Base-by-base conservation (phyloP, 192 early-diverging fungal species). In the Coemansia asiatica region DNA sequence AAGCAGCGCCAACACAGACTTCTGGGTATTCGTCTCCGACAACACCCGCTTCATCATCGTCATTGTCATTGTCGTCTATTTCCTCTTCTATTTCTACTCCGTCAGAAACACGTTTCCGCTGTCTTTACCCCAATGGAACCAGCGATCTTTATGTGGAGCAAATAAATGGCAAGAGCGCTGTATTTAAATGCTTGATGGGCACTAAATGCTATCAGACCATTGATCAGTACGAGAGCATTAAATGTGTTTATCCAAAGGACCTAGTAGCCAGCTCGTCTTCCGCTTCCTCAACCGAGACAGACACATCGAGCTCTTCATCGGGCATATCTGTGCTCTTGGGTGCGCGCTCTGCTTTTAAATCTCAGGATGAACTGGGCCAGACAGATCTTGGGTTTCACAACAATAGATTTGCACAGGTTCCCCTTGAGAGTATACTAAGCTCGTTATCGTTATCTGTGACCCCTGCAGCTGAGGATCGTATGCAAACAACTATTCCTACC, bases 111-210 rank as follows among this genome's bases (percentile, higher is more conserved):
- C 40, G 56, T 26, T 68, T 69, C 56, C 60, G 40, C 29, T 71
- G 74, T 44, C 21, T 66, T 19, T 54, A 63, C 31, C 23, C 54
- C 7, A 64, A 76, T 35, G 68, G 68, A 19, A 19, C 35, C 6
- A 71, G 74, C 65, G 38, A 70, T 28, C 38, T 67, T 10, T 71
- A 76, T 25, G 19, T 38, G 13, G 65, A 76, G 56, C 60, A 57
- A 15, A 58, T 56, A 10, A 54, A 48, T 26, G 49, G 28, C 23
- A 62, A 35, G 19, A 22, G 50, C n/a, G n/a, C 23, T 0, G 27
- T 70, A 5, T 71, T 67, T 22, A 50, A 58, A 23, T 71, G 74
- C 40, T 23, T 56, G 9, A 57, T 40, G 21, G 74, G 63, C 48
- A 76, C 64, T 18, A 76, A 50, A 23, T 70, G 74, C 68, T 71